phyloP scores from a whole-genome alignment of 345 rosid genomes.

The thale cress (Arabidopsis thaliana) region DNA sequence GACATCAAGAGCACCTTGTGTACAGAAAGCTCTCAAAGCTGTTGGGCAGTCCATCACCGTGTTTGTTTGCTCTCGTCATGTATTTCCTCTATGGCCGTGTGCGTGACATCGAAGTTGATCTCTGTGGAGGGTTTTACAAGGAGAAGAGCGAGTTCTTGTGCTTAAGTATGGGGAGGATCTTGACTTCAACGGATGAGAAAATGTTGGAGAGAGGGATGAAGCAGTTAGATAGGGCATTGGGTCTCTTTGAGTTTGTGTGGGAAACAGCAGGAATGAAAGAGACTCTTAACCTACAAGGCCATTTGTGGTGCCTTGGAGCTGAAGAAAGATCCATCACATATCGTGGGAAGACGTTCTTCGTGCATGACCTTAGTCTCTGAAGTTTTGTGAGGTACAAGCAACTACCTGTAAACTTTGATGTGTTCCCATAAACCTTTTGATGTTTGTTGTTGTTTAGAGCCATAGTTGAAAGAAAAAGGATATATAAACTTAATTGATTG shows the following conservation, averaged over 20 bases:
- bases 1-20: slow-evolving; percentile 67
- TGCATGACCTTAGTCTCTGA: slow-evolving; percentile 65
- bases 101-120: slow-evolving; percentile 70
- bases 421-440: background rate
- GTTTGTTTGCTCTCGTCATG: slow-evolving; percentile 72
- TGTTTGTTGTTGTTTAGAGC: background rate
- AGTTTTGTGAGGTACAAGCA: slow-evolving; percentile 14
- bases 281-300: slow-evolving; percentile 64
- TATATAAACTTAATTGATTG: slow-evolving; percentile 31
- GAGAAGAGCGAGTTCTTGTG: slow-evolving; percentile 45
- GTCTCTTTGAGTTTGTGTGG: slow-evolving; percentile 71
- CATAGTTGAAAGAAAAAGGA: slow-evolving; percentile 15
- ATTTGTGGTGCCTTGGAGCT: slow-evolving; percentile 67
- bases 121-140: slow-evolving; percentile 61
- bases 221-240: slow-evolving; percentile 71
- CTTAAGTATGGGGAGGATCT: slow-evolving; percentile 68
- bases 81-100: slow-evolving; percentile 74
- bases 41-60: slow-evolving; percentile 70
- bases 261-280: slow-evolving; percentile 76
- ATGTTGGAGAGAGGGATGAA: slow-evolving; percentile 66
- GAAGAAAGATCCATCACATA: slow-evolving; percentile 52
- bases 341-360: slow-evolving; percentile 59
- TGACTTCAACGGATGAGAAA: slow-evolving; percentile 62
- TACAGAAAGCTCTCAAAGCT: slow-evolving; percentile 68
- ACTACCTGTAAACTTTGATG: background rate